These are phyloP conservation scores for Aleurites moluccanus DNA, from an alignment of 441 rosid species.

Conservation along the genomic window DNA sequence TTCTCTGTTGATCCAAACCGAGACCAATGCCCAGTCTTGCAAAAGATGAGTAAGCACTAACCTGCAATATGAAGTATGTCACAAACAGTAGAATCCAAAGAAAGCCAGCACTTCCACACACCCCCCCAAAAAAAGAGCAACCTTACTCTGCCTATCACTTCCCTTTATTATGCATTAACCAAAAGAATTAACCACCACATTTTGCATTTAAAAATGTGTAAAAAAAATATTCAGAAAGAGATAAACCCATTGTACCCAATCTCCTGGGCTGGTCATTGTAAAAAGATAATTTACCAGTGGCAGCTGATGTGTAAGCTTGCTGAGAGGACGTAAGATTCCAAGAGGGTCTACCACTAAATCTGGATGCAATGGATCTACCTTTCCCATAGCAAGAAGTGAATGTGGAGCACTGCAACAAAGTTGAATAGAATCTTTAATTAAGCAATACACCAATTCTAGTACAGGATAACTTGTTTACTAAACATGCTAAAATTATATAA, in stretches of 20 bases:
- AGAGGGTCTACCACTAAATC: constrained; percentile 83
- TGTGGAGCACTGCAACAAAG: constrained; percentile 80
- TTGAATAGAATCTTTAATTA: constrained; percentile 17
- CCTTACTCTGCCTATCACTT: not conserved
- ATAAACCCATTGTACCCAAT: not conserved
- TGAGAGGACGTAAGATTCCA: constrained; percentile 78
- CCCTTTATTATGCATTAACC: not conserved
- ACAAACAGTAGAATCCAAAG: constrained; percentile 16
- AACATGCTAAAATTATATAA: not conserved
- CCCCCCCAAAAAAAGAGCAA: not conserved
- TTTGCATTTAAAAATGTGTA: not conserved
- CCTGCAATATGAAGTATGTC: constrained; percentile 54
- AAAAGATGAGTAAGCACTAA: constrained; percentile 95
- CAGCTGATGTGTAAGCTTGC: constrained; percentile 88
- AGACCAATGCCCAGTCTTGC: constrained; percentile 61
- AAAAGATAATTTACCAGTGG: constrained; percentile 69
- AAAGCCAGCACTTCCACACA: too few species aligned
- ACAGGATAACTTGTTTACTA: not conserved
- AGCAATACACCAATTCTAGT: not conserved
- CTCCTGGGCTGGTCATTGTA: not conserved
- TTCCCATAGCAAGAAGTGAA: constrained; percentile 95
- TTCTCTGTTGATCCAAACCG: constrained; percentile 75
- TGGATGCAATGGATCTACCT: constrained; percentile 81
- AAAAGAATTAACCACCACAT: not conserved
- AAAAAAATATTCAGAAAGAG: not conserved